Base-by-base conservation (phyloP, 2,329 filamentous ascomycete species). In the Exophiala viscosa region DNA sequence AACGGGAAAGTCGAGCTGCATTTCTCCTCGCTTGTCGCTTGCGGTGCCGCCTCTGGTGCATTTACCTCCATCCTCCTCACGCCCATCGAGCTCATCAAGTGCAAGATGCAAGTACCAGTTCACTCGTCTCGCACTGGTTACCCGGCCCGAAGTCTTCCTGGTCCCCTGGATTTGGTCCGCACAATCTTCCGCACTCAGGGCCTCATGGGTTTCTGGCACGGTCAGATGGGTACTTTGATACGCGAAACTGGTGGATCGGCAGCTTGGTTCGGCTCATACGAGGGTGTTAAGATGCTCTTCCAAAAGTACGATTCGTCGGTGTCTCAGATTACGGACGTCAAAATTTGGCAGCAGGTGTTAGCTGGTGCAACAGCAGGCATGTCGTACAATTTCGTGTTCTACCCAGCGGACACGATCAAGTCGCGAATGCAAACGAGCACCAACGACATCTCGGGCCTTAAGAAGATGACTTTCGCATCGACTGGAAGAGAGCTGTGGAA, bases 401-500 rank as follows among this genome's bases (percentile, higher is more conserved):
- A 93, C 69, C 93, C 93, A 0, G 93, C 93, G 45, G 93, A 99
- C 69, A 99, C 93, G 0, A 87, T 99, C 75, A 99, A 99, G 74
- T 95, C 88, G 14, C 84, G 92, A 43, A 96, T 99, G 85, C 93
- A 99, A 73, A 99, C 93, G 17, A 58, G 47, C 18, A 35, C 44
- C 18, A 41, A 49, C 18, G 56, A 56, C 18, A n/a, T 40, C 10
- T 28, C 23, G 9, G 47, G 39, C 3, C n/a, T 42, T 13, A 50
- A 80, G 79, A 31, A 74, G 42, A 52, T 46, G 35, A 85, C 83
- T 0, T 97, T 99, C 65, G 81, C 78, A 73, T 75, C 79, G 34
- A 57, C 95, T 54, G 83, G 85, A 0, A 78, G 73, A 52, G 78
- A 82, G 13, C 71, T 97, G n/a, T 99, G 90, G 87, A 80, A 77